These are phyloP conservation scores for Fusarium subtropicale DNA, from an alignment of 2,329 filamentous ascomycete genomes.

Conservation along the genomic window DNA sequence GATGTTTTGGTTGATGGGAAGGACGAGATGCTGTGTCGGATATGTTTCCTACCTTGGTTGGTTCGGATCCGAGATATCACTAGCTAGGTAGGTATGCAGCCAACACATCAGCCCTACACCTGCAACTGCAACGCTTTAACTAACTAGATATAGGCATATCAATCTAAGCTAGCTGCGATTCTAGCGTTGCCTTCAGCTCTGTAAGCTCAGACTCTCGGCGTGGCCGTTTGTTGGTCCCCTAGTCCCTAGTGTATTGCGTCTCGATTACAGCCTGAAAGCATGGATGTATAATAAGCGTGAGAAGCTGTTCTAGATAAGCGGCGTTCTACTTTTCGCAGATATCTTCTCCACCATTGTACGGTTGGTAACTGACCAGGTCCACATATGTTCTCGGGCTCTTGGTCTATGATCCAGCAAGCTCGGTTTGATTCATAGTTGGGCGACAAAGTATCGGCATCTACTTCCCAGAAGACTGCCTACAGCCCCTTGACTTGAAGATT, in stretches of 20 bases:
- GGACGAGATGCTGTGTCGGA: background rate
- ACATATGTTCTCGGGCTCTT: background rate
- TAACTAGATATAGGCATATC: background rate
- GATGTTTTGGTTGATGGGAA: background rate
- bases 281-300: background rate
- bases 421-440: background rate
- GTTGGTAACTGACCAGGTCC: background rate
- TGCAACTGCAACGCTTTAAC: background rate
- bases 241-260: background rate
- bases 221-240: constrained; percentile 16
- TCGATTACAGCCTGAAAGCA: background rate
- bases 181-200: constrained; percentile 4
- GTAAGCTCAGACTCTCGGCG: constrained; percentile 20
- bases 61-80: constrained; percentile 16
- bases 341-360: background rate
- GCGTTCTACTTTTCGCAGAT: background rate
- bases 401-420: background rate
- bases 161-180: constrained; percentile 3
- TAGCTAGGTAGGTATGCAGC: background rate
- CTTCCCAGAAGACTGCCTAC: background rate
- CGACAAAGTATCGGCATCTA: background rate
- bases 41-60: background rate
- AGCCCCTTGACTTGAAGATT: background rate
- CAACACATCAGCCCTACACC: constrained; percentile 27
- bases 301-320: background rate